Percentiles rank a stretch among this genome's conserved stretches.
Evolutionary conservation across 768 basidiomycete species (phyloP).

Genomic region (Trametes meyenii): DNA sequence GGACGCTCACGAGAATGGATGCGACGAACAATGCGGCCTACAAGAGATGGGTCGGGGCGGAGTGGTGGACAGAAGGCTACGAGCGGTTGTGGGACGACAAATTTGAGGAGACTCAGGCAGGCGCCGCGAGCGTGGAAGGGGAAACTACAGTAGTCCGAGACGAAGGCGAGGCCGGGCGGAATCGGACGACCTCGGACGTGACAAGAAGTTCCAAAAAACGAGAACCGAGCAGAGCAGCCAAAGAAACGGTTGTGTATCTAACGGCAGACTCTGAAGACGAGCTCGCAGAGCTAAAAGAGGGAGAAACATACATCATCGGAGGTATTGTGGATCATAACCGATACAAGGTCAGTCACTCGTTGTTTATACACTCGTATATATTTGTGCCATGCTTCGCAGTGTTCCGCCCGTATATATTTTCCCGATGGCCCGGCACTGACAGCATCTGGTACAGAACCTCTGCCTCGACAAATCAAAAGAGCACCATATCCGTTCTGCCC

Average conservation of each 20-base stretch:
- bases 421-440: neutral
- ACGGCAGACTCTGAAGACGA: slow-evolving; percentile 93
- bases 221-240: slow-evolving; percentile 15
- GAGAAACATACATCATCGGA: slow-evolving; percentile 92
- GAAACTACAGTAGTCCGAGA: slow-evolving; percentile 1
- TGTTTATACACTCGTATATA: too few relatives aligned
- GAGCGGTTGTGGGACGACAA: slow-evolving; percentile 61
- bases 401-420: neutral
- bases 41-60: slow-evolving; percentile 77
- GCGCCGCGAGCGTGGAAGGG: neutral
- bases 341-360: slow-evolving; percentile 70
- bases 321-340: slow-evolving; percentile 96
- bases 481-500: slow-evolving; percentile 79
- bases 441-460: slow-evolving; percentile 61
- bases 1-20: slow-evolving; percentile 67
- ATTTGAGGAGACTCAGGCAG: neutral
- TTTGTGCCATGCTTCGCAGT: too few relatives aligned
- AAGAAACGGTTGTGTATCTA: slow-evolving; percentile 77
- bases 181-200: neutral
- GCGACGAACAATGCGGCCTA: slow-evolving; percentile 66
- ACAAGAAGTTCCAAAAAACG: slow-evolving; percentile 3
- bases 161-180: too few relatives aligned
- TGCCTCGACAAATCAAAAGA: slow-evolving; percentile 84
- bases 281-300: slow-evolving; percentile 76
- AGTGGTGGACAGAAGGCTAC: slow-evolving; percentile 84